A percentile compares a stretch with the other conserved stretches of the same genome.
Evolutionary conservation across 2,329 filamentous ascomycete genomes (phyloP).

Genomic region (Cladobotryum protrusum): DNA sequence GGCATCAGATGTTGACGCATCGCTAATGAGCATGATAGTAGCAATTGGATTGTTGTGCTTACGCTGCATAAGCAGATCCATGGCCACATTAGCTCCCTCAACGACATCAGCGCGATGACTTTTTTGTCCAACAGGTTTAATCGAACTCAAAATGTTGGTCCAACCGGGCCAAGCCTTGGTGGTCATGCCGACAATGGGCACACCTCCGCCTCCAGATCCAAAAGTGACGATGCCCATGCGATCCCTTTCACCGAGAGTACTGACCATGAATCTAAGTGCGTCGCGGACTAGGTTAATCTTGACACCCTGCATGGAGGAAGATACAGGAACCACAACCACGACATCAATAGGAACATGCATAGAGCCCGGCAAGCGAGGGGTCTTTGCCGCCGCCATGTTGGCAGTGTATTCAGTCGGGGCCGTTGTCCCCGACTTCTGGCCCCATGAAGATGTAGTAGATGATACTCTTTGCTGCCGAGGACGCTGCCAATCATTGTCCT

Average conservation of each 20-base stretch:
- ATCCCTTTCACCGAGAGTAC: conserved; percentile 83
- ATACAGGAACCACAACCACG: conserved; percentile 93
- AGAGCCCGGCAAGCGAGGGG: conserved; percentile 37
- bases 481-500: conserved; percentile 74
- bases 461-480: conserved; percentile 63
- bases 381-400: conserved; percentile 51
- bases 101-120: conserved; percentile 94
- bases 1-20: conserved; percentile 87
- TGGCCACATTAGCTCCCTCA: conserved; percentile 94
- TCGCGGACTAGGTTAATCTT: conserved; percentile 95
- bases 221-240: conserved; percentile 97
- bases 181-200: conserved; percentile 96
- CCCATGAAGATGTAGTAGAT: conserved; percentile 76
- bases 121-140: conserved; percentile 92
- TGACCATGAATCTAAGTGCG: conserved; percentile 84
- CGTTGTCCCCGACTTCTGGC: conserved; percentile 75
- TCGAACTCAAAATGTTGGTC: conserved; percentile 77
- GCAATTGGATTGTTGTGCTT: conserved; percentile 94
- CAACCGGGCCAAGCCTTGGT: conserved; percentile 91
- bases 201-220: conserved; percentile 85
- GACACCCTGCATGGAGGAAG: conserved; percentile 97
- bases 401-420: conserved; percentile 92
- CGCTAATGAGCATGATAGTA: conserved; percentile 93
- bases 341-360: conserved; percentile 90
- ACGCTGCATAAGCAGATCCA: conserved; percentile 97